Evolutionary conservation across 768 basidiomycete species (phyloP).

Genomic region (Collybia nuda): DNA sequence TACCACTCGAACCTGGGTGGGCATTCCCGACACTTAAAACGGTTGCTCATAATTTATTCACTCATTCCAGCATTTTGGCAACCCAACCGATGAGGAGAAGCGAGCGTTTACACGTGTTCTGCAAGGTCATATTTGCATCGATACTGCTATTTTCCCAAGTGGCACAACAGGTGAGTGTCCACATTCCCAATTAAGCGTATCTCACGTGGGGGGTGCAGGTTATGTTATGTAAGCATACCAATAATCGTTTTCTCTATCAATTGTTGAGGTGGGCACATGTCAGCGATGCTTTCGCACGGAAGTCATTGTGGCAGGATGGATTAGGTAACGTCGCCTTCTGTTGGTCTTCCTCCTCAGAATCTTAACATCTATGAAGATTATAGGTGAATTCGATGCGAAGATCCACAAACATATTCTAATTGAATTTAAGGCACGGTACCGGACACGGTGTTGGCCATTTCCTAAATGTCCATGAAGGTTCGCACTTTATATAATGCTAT

Average conservation of each 20-base stretch:
- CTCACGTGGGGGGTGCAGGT: slow-evolving; percentile 32
- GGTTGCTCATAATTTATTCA: too few relatives aligned
- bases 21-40: slow-evolving; percentile 12
- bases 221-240: slow-evolving; percentile 47
- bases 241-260: neutral
- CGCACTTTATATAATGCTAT: neutral
- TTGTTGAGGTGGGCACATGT: neutral
- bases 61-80: slow-evolving; percentile 75
- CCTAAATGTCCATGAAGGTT: slow-evolving; percentile 91
- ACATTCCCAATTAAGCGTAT: neutral
- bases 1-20: slow-evolving; percentile 84
- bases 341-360: neutral
- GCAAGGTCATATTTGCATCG: slow-evolving; percentile 90
- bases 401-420: slow-evolving; percentile 1
- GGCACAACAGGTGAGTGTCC: slow-evolving; percentile 65
- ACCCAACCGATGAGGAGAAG: slow-evolving; percentile 78
- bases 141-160: slow-evolving; percentile 77
- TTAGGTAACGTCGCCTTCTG: slow-evolving; percentile 51
- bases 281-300: slow-evolving; percentile 81
- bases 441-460: slow-evolving; percentile 96
- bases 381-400: slow-evolving; percentile 33
- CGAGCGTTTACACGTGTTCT: slow-evolving; percentile 89
- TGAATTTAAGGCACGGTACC: slow-evolving; percentile 70
- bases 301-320: slow-evolving; percentile 83
- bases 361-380: slow-evolving; percentile 43